Conservation (phyloP, 2,329 filamentous ascomycete species). For the Paecilomyces sp. region DNA sequence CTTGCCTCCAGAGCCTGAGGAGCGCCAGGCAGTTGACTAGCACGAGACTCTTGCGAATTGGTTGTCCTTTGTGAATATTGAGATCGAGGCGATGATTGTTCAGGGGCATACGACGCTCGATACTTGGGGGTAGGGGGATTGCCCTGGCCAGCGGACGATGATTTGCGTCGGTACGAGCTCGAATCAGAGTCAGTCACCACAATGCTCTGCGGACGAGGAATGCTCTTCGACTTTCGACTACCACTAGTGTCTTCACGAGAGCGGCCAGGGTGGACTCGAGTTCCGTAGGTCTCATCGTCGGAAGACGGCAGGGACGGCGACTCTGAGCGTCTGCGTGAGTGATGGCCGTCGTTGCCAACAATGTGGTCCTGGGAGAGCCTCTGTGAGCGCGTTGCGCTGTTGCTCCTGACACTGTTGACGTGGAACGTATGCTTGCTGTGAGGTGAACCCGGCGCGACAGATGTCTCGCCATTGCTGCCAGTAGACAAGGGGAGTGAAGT, state of each 20-base stretch:
- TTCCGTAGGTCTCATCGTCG: slow-evolving; percentile 29
- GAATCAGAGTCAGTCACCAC: not conserved
- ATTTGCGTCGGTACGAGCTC: not conserved
- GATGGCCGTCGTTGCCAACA: slow-evolving; percentile 12
- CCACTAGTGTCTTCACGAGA: not conserved
- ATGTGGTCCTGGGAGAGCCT: slow-evolving; percentile 11
- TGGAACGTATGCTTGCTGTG: not conserved
- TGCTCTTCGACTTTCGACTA: not conserved
- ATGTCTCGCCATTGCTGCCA: not conserved
- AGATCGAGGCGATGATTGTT: slow-evolving; percentile 17
- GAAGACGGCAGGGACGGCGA: slow-evolving; percentile 32
- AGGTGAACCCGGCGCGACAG: not conserved
- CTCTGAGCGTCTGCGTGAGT: slow-evolving; percentile 14
- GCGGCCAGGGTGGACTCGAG: slow-evolving; percentile 5
- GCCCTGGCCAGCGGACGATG: not conserved
- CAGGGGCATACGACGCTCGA: not conserved
- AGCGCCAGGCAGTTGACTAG: slow-evolving; percentile 2
- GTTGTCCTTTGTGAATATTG: slow-evolving; percentile 15
- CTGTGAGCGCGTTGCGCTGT: slow-evolving; percentile 9
- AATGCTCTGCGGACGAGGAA: slow-evolving; percentile 1
- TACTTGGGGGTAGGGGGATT: not conserved
- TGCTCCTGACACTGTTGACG: not conserved
- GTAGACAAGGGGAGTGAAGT: slow-evolving; percentile 5
- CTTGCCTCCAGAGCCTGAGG: slow-evolving; percentile 28
- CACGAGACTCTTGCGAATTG: slow-evolving; percentile 13